Evolutionary conservation across 1,139 yeast species (phyloP), one percentile per base, ranked within the genome.

Genomic region (Yamadazyma diddensiae): DNA sequence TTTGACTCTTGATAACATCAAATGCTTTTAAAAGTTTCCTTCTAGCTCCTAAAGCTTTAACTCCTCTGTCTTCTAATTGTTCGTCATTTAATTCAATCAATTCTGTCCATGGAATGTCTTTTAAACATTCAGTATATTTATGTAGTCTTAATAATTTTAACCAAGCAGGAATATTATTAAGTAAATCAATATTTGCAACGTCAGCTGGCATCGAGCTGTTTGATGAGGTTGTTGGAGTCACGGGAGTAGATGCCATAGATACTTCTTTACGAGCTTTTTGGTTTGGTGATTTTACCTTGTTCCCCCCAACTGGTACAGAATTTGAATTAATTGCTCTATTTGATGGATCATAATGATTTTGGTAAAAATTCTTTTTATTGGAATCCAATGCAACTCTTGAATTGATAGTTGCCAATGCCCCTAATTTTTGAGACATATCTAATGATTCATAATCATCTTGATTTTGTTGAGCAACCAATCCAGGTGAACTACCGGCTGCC

Each of bases 41-140:
- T 44, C 98, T 72, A 1, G 98, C 98, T 6, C 98, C 98, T 44
- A 92, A 71, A 0, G 98, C 97, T 44, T 79, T 76, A 29, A 92
- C 96, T 5, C 99, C 98, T 39, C 79, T 72, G 4, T 70, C 70
- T 46, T 82, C 90, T 49, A 94, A 69, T 36, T 78, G 76, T 3
- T 62, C 73, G 50, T 90, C 96, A 40, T 69, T 70, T 45, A 85
- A 66, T 46, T 76, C 77, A 36, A 92, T 74, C 63, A 92, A 70
- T 31, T 83, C 84, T 41, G 72, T 67, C 98, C 98, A 92, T 18
- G 74, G 70, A 43, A 82, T 66, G 44, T 79, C 82, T 52, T 82
- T 78, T 44, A 92, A 69, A 37, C 84, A 82, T 18, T 82, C 92
- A 4, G 97, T 90, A 61, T 92, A 92, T 60, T 92, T 92, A 67